Evolutionary conservation across 768 basidiomycete species (phyloP), one percentile per base, ranked within the genome.

Genomic region (Amanita exitialis): DNA sequence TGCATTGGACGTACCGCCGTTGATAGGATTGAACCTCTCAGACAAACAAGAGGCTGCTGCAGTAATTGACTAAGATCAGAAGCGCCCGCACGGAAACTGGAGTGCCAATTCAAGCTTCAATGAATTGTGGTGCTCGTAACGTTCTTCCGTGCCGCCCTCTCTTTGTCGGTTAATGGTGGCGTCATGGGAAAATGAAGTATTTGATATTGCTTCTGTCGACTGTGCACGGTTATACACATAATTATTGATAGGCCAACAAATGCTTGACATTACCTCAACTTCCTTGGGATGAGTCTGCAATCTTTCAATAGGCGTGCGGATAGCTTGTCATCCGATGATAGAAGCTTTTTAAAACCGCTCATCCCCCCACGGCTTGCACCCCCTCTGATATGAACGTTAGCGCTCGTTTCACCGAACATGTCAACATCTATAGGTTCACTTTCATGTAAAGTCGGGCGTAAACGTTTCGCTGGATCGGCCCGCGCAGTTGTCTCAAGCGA

Each of bases 171-270:
- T 45, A 92, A 65, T 5, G 86, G 81, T 1, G 73, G 68, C 0
- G 71, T 74, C 67, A 92, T 75, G 1, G 88, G 85, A 58, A 93
- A 92, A 59, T 82, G 86, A 27, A 96, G 70, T 15, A 95, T 78
- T 62, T 96, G 92, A 61, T 88, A 92, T 41, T 84, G 72, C 53
- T 77, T 68, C 57, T 69, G 66, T 55, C 66, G 70, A 53, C 82
- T 82, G 56, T n/a, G 44, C 20, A 25, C 18, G n/a, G 12, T n/a
- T 39, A 21, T 3, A 32, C 18, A 16, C 16, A 13, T 10, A 23
- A 37, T 20, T 23, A 28, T n/a, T 20, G 15, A 28, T 30, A n/a
- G 15, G 34, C 27, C 30, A 20, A 34, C n/a, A 39, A 28, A 21
- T 25, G n/a, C n/a, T n/a, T n/a, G n/a, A 16, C 9, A 46, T 10